A percentile compares a stretch with the other conserved stretches of the same genome.
These are phyloP conservation scores for Cyclotella cryptica DNA, from an alignment of 108 stramenopile genomes.

Conservation along the genomic window DNA sequence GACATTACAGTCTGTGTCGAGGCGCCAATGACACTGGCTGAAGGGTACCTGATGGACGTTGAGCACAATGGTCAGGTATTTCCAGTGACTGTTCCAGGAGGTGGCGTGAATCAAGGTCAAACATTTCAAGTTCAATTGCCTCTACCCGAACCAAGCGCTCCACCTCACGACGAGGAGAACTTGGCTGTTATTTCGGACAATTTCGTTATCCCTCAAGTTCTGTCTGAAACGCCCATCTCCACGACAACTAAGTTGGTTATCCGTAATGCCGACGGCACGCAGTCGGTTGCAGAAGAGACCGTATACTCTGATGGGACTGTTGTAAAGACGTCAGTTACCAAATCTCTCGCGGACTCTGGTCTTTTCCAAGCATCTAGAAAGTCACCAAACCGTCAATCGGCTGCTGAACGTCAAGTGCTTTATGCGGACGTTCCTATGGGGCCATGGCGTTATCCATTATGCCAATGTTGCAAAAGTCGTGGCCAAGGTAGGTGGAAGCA, in stretches of 20 bases:
- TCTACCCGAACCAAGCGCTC: background rate
- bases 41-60: background rate
- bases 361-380: background rate
- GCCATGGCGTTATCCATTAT: slow-evolving; percentile 1
- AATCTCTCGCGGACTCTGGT: background rate
- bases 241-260: slow-evolving; percentile 3
- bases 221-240: background rate
- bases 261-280: slow-evolving; percentile 10
- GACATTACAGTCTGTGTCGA: background rate
- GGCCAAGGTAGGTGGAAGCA: background rate
- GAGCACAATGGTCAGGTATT: background rate
- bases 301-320: slow-evolving; percentile 8
- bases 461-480: background rate
- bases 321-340: background rate
- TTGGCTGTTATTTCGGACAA: background rate
- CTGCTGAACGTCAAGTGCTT: background rate
- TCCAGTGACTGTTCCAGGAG: background rate
- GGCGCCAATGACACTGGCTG: background rate
- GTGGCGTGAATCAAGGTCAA: slow-evolving; percentile 1
- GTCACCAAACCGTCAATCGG: background rate
- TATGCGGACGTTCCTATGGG: slow-evolving; percentile 11
- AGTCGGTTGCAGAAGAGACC: slow-evolving; percentile 9
- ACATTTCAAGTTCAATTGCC: background rate
- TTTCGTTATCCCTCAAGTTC: background rate
- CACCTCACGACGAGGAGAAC: background rate